Percentiles rank a stretch among this genome's conserved stretches.
These are phyloP conservation scores for Erucastrum elatum DNA, from an alignment of 345 rosid genomes.

Conservation along the genomic window DNA sequence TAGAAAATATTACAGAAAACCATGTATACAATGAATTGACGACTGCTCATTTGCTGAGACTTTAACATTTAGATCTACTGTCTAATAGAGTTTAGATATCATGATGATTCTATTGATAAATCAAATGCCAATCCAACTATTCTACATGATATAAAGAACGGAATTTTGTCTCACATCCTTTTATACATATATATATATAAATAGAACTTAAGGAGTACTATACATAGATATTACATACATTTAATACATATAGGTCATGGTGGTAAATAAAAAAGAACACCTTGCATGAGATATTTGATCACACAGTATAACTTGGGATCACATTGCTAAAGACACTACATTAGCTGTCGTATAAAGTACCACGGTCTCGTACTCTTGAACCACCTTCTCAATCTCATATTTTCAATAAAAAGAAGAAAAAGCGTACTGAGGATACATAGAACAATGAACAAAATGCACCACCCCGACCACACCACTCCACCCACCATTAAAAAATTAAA, in stretches of 20 bases:
- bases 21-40: background rate
- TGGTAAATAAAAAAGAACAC: background rate
- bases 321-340: background rate
- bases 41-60: background rate
- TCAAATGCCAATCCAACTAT: background rate
- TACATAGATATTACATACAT: background rate
- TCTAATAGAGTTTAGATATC: background rate
- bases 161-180: background rate
- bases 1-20: background rate
- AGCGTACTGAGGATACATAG: constrained; percentile 2
- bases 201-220: background rate
- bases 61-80: background rate
- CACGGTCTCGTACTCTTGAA: background rate
- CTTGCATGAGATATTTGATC: background rate
- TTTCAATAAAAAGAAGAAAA: background rate
- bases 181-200: no score
- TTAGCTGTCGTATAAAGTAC: background rate
- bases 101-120: background rate
- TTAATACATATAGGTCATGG: background rate
- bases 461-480: constrained; percentile 40
- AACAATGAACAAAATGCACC: constrained; percentile 28
- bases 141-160: background rate
- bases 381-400: background rate
- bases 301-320: constrained; percentile 6
- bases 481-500: constrained; percentile 12